Conservation (phyloP, 2,329 filamentous ascomycete species). For the Aspergillus latus region DNA sequence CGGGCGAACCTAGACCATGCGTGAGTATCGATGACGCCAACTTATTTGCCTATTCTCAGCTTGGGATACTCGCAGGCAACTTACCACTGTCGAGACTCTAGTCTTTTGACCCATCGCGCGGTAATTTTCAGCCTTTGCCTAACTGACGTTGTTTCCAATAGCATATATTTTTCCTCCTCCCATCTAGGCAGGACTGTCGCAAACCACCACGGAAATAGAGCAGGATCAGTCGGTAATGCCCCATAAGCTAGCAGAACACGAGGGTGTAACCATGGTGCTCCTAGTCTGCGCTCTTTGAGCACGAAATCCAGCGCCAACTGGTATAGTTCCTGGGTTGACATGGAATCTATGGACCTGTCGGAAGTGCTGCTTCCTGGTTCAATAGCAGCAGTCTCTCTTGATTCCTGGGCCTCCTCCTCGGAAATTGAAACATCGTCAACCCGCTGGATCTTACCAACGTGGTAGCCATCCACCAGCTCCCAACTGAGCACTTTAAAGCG, state of each 20-base stretch:
- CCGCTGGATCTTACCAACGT: conserved; percentile 71
- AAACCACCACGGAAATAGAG: conserved; percentile 86
- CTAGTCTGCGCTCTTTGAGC: conserved; percentile 65
- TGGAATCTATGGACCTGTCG: conserved; percentile 39
- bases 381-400: conserved; percentile 56
- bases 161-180: conserved; percentile 74
- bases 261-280: conserved; percentile 72
- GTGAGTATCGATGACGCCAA: conserved; percentile 13
- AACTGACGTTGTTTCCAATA: conserved; percentile 73
- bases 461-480: conserved; percentile 72
- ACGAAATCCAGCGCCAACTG: conserved; percentile 67
- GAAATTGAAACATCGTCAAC: conserved; percentile 78
- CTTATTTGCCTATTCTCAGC: background rate
- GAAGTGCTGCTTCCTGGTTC: conserved; percentile 11
- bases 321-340: conserved; percentile 72
- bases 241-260: conserved; percentile 74
- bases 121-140: conserved; percentile 80
- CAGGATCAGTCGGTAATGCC: conserved; percentile 72
- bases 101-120: conserved; percentile 72
- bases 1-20: conserved; percentile 30
- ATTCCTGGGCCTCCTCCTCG: conserved; percentile 76
- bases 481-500: conserved; percentile 68
- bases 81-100: conserved; percentile 71
- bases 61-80: conserved; percentile 30
- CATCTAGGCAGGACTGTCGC: conserved; percentile 75